phyloP scores from a whole-genome alignment of 1,284 basidiomycete genomes.

The Trichosporon coremiiforme region DNA sequence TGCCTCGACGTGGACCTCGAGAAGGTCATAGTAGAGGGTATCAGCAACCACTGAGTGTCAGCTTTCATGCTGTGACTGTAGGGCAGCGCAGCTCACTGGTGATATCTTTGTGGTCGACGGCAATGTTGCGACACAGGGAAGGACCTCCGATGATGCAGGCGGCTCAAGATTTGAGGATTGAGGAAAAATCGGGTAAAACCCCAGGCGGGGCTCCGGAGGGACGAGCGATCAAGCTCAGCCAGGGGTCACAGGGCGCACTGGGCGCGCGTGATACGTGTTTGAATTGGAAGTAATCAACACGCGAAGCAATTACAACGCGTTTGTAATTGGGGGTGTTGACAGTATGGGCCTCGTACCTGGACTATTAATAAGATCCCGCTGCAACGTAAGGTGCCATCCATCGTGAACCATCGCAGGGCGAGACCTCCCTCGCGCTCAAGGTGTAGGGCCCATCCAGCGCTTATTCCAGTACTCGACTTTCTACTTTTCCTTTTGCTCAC shows the following conservation, averaged over 20 bases:
- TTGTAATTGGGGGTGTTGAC: background rate
- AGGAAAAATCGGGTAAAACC: constrained; percentile 14
- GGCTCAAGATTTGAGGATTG: background rate
- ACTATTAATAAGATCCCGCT: constrained; percentile 5
- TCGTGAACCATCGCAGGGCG: constrained; percentile 4
- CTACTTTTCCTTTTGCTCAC: background rate
- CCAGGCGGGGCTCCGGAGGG: background rate
- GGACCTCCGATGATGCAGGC: constrained; percentile 7
- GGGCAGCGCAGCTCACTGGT: too few species aligned
- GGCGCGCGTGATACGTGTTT: background rate
- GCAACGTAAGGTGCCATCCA: constrained; percentile 11
- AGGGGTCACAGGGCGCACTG: background rate
- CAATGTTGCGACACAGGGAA: background rate
- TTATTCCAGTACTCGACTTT: constrained; percentile 2
- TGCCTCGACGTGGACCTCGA: constrained; percentile 70
- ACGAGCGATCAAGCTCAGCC: background rate
- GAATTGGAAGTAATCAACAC: background rate
- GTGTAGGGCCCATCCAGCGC: background rate
- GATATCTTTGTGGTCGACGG: background rate
- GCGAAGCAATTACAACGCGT: constrained; percentile 2
- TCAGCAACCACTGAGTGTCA: constrained; percentile 50
- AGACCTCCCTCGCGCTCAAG: background rate
- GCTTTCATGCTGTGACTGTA: too few species aligned
- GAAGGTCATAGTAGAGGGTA: constrained; percentile 67
- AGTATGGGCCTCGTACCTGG: background rate